Evolutionary conservation across 2,329 filamentous ascomycete genomes (phyloP), one percentile per base, ranked within the genome.

Genomic region (Berkeleyomyces rouxiae): DNA sequence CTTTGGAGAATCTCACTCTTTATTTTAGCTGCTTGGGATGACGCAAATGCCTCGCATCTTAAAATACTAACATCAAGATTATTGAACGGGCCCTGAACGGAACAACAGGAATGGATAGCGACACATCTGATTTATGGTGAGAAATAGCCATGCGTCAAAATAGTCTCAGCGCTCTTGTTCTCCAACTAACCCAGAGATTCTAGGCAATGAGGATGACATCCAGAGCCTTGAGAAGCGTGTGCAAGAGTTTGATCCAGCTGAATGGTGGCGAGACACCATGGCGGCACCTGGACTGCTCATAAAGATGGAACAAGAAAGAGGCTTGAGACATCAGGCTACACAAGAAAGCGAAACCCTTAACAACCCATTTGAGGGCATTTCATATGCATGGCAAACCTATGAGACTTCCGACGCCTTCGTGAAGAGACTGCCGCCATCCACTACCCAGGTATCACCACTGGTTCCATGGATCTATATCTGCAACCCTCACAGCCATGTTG

Each of bases 391-490:
- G 76, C 85, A 86, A 70, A 75, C 84, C 37, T 74, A 74, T 1
- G 87, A 91, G 69, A 79, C 79, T 0, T 73, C 87, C 1, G 72
- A 80, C 6, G 78, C 79, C 0, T 95, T 95, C 67, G 72, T 93
- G 1, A 65, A 73, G 7, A 82, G 88, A 7, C 75, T 91, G 0
- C 85, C 86, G 0, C 87, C 89, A 0, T 78, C 79, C 3, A 85
- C 79, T 1, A 87, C 84, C 0, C 71, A 75, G 2, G 70, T 73
- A 3, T 72, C 71, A 0, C 68, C 68, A 0, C 67, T 73, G 0
- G 76, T 79, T 2, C 79, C 79, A 0, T 93, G 88, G 86, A 88
- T 95, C 58, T 90, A 80, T 75, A 80, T 87, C 49, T 79, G 78
- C 61, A 89, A 89, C 70, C 86, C 85, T 0, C 79, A 79, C 68